Percentiles rank a stretch among this genome's conserved stretches.
Conservation (phyloP, 176 grass and related monocot genomes). For the Avena insularis region DNA sequence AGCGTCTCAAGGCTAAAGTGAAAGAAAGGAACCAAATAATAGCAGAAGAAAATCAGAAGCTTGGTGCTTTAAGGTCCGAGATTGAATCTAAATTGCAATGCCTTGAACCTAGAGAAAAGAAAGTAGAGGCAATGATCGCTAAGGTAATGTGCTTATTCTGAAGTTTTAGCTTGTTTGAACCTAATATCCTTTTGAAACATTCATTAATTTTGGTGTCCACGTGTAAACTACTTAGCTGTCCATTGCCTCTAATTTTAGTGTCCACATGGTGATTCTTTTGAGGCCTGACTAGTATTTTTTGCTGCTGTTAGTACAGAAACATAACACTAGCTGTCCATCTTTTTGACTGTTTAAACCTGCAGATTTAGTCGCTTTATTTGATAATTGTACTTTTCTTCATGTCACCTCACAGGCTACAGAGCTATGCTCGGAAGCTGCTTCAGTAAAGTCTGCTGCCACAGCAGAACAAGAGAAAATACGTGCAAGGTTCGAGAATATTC, state of each 20-base stretch:
- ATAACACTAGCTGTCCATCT: constrained; percentile 1
- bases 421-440: constrained; percentile 50
- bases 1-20: constrained; percentile 55
- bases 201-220: not conserved
- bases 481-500: constrained; percentile 52
- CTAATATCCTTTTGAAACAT: constrained; percentile 19
- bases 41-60: constrained; percentile 56
- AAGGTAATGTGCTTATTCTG: constrained; percentile 53
- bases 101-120: constrained; percentile 57
- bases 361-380: not conserved
- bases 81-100: constrained; percentile 60
- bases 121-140: constrained; percentile 51
- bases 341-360: not conserved
- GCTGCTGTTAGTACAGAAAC: constrained; percentile 1
- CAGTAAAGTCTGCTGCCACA: constrained; percentile 10
- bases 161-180: constrained; percentile 31
- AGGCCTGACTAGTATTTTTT: not conserved
- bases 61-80: constrained; percentile 62
- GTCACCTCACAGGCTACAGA: constrained; percentile 47
- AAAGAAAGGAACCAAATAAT: constrained; percentile 66
- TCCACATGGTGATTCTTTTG: not conserved
- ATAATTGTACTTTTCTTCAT: constrained; percentile 4
- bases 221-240: not conserved
- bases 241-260: not conserved
- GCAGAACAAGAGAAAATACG: constrained; percentile 50